phyloP scores from a whole-genome alignment of 1,139 yeast species.

The Magnusiomyces suaveolens region DNA sequence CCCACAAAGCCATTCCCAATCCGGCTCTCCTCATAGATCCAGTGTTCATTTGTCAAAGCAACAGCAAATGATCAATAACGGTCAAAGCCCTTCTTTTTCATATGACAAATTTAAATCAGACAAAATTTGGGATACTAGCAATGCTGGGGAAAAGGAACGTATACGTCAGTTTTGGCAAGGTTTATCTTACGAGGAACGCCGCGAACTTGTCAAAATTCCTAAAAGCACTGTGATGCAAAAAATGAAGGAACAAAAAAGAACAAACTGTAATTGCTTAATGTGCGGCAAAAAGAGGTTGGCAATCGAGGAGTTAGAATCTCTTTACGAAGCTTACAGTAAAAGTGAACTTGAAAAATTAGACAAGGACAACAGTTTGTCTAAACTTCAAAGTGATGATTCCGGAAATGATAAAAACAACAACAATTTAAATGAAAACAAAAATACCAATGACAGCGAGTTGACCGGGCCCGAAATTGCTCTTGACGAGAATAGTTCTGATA shows the following conservation, averaged over 20 bases:
- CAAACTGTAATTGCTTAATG: constrained; percentile 59
- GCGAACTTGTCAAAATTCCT: constrained; percentile 55
- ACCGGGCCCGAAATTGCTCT: not conserved
- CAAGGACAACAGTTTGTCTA: not conserved
- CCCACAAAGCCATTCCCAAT: not conserved
- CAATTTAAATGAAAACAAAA: too few relatives aligned
- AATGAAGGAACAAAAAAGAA: constrained; percentile 49
- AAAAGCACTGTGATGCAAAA: constrained; percentile 59
- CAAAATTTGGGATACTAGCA: constrained; percentile 50
- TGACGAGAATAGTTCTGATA: not conserved
- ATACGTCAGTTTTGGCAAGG: constrained; percentile 64
- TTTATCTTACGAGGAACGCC: constrained; percentile 50
- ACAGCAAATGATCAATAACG: not conserved
- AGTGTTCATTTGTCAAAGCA: not conserved
- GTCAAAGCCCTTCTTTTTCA: not conserved
- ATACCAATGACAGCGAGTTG: constrained; percentile 6
- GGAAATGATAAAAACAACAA: too few relatives aligned
- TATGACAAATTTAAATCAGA: constrained; percentile 20
- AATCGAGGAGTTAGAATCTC: constrained; percentile 65
- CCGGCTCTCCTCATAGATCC: not conserved
- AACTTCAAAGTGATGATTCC: not conserved
- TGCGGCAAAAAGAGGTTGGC: constrained; percentile 72
- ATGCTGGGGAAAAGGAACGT: constrained; percentile 50
- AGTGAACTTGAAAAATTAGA: constrained; percentile 1
- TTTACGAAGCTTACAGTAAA: constrained; percentile 49